Base-by-base conservation (phyloP, 106 monocot genomes). In the Cymbidium sinense region DNA sequence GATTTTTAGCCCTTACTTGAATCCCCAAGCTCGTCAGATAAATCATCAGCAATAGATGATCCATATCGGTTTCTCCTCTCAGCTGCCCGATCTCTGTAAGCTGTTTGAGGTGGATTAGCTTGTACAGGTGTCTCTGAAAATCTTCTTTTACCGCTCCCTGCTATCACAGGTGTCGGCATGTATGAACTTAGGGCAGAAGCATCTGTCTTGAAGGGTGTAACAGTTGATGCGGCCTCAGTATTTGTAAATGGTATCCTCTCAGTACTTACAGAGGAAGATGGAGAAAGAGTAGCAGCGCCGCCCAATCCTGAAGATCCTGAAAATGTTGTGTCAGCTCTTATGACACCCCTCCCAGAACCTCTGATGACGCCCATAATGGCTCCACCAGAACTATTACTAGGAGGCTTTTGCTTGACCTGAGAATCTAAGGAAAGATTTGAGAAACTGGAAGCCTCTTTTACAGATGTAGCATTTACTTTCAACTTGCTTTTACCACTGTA, bases 61-160 rank as follows among this genome's bases (percentile, higher is more conserved):
- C 99, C 99, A 87, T 99, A 99, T 9, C 92, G 80, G 70, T 75
- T 95, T 77, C 99, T 86, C 64, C 99, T 88, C 82, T 99, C 99
- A 35, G 99, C 99, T 55, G 99, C 99, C 58, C 99, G 87, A 65
- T 99, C 99, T 80, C 99, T 92, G 70, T 99, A 99, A 7, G 77
- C 72, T 23, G 86, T 51, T 77, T 91, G 98, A 55, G 90, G 70
- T 50, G 81, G 87, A 75, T 54, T 44, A 34, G 80, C 77, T 79
- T 89, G 95, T 21, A 82, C 77, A 50, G 99, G 95, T 70, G 80
- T 84, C 77, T 99, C 99, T 43, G 95, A 95, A 82, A 99, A 99
- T 75, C 95, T 87, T 5, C 99, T 88, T 80, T 87, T 99, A 7
- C 92, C 99, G 47, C 86, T 86, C 55, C 86, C 86, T 51, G 75